Evolutionary conservation across 257 asterid genomes (phyloP).

Genomic region (Haberlea rhodopensis): DNA sequence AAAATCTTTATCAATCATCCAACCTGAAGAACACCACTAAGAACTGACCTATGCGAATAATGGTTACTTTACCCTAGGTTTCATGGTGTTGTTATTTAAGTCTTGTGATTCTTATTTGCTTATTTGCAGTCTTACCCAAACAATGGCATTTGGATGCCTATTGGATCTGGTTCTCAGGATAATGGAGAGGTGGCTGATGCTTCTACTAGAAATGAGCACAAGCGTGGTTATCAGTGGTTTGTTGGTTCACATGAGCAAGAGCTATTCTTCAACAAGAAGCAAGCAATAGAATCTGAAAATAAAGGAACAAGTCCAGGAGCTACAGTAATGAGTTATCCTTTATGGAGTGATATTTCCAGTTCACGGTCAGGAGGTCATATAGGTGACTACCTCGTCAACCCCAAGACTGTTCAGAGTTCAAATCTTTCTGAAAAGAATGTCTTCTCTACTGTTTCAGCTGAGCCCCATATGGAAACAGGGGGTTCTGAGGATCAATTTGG

Average conservation of each 20-base stretch:
- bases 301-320: slow-evolving; percentile 8
- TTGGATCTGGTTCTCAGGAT: slow-evolving; percentile 18
- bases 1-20: no score
- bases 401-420: slow-evolving; percentile 20
- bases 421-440: slow-evolving; percentile 18
- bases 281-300: slow-evolving; percentile 24
- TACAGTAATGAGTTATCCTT: slow-evolving; percentile 21
- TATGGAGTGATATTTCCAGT: slow-evolving; percentile 24
- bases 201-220: slow-evolving; percentile 26
- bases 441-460: slow-evolving; percentile 20
- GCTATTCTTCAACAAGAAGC: slow-evolving; percentile 34
- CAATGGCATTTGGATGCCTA: slow-evolving; percentile 25
- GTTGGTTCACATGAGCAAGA: slow-evolving; percentile 25
- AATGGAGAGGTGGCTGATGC: slow-evolving; percentile 27
- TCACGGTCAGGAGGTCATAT: slow-evolving; percentile 20
- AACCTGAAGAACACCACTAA: no score
- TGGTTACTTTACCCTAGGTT: no score
- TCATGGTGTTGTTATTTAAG: no score
- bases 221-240: slow-evolving; percentile 30
- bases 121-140: slow-evolving; percentile 32
- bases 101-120: no score
- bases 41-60: no score
- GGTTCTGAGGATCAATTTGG: slow-evolving; percentile 7
- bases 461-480: slow-evolving; percentile 6
- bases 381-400: slow-evolving; percentile 16